Evolutionary conservation across 345 rosid genomes (phyloP), one percentile per base, ranked within the genome.

Genomic region (Isatis tinctoria): DNA sequence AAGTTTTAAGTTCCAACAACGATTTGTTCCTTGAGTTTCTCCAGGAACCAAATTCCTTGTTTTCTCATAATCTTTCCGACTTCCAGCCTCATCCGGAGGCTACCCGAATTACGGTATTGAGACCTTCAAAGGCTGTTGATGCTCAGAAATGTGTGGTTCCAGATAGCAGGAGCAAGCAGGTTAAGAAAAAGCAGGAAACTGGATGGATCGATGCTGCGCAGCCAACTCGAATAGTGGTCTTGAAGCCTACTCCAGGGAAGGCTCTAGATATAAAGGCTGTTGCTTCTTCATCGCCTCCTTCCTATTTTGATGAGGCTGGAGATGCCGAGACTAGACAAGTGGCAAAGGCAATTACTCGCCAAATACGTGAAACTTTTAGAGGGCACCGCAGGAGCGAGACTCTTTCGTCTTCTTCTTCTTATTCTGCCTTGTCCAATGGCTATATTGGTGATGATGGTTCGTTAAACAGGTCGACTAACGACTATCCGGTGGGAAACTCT

Each of bases 201-300:
- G 80, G 51, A 35, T 78, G 84, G 84, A 81, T 83, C 49, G 74
- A 70, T 72, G 80, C 81, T 67, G 64, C 80, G 26, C 92, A 86
- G 70, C 90, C 98, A 26, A 92, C 97, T 36, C 84, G 84, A 44
- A 92, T 96, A 76, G 97, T 96, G 65, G 90, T 96, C 47, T 74
- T 96, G 87, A 96, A 89, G 83, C 99, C 98, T 74, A 82, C 89
- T 79, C 80, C 86, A 43, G 88, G 85, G 71, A 91, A 81, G 83
- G 60, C 79, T 65, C 83, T 70, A 70, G 91, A 86, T 54, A 76
- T 80, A 10, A 85, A 84, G 81, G 82, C 84, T 80, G 76, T 78
- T 67, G 74, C 83, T 6, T 81, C 82, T 4, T 79, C 89, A 60
- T 47, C 74, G 49, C 54, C 73, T 80, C 78, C 73, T 67, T 39